A percentile compares a stretch with the other conserved stretches of the same genome.
Evolutionary conservation across 495 filamentous ascomycete species (phyloP).

Genomic region (Trichoderma gamsii): DNA sequence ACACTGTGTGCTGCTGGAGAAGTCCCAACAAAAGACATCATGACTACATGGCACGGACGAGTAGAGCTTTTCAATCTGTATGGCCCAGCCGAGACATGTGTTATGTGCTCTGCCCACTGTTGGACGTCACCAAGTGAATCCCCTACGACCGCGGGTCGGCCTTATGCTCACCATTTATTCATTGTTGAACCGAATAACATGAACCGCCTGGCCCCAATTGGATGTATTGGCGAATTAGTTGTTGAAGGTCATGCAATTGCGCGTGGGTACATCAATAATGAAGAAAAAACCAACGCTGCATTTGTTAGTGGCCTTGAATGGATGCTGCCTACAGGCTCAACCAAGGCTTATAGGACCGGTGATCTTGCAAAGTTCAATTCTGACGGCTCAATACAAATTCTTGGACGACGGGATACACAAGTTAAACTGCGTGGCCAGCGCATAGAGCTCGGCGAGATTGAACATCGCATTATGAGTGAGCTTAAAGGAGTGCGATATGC

Average conservation of each 20-base stretch:
- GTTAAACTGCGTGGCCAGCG: slow-evolving; percentile 6
- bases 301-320: slow-evolving; percentile 19
- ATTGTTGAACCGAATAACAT: neutral
- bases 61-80: slow-evolving; percentile 18
- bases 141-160: neutral
- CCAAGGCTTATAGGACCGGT: neutral
- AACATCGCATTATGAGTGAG: neutral
- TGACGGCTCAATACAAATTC: neutral
- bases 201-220: neutral
- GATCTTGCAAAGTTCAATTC: slow-evolving; percentile 1
- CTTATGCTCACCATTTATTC: neutral
- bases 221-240: slow-evolving; percentile 11
- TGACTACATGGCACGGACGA: neutral
- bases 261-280: slow-evolving; percentile 15
- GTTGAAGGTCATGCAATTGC: slow-evolving; percentile 11
- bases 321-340: neutral
- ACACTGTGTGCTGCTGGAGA: neutral
- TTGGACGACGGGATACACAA: slow-evolving; percentile 8
- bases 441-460: slow-evolving; percentile 8
- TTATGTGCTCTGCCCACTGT: slow-evolving; percentile 30
- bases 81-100: slow-evolving; percentile 5
- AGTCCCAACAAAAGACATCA: neutral
- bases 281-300: slow-evolving; percentile 18
- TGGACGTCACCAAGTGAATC: slow-evolving; percentile 20
- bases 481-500: neutral